Conservation (phyloP, 768 basidiomycete genomes). For the Russula olivacea region DNA sequence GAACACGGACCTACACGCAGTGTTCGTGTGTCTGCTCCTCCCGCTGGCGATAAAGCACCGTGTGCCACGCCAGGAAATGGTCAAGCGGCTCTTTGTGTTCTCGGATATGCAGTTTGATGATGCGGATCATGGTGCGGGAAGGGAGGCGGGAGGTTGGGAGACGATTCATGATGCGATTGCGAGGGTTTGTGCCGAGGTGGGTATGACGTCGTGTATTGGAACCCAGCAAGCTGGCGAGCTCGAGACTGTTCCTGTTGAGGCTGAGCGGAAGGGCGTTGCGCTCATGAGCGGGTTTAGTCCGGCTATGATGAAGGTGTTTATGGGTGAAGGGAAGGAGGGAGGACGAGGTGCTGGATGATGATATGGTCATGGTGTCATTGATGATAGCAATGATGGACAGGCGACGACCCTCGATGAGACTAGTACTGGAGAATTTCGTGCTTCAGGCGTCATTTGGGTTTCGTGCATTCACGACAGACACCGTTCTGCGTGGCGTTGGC, state of each 20-base stretch:
- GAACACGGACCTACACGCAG: constrained; percentile 58
- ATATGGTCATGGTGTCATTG: constrained; percentile 25
- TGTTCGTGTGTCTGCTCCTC: constrained; percentile 58
- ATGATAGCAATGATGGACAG: no score
- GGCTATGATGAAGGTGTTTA: constrained; percentile 65
- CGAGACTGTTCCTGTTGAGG: constrained; percentile 43
- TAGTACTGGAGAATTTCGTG: no score
- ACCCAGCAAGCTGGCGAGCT: constrained; percentile 39
- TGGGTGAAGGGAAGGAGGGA: constrained; percentile 52
- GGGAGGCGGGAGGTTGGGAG: no score
- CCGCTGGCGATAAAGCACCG: constrained; percentile 52
- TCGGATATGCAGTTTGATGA: constrained; percentile 74
- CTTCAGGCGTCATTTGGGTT: no score
- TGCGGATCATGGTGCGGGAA: no score
- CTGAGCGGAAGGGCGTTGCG: no score
- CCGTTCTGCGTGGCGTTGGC: no score
- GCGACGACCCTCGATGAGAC: no score
- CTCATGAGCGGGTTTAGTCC: constrained; percentile 68
- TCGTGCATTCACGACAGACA: no score
- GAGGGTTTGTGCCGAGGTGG: constrained; percentile 50
- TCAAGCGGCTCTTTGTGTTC: constrained; percentile 71
- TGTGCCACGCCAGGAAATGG: constrained; percentile 71
- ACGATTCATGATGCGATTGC: constrained; percentile 58
- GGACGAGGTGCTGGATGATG: constrained; percentile 32
- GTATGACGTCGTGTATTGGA: constrained; percentile 69